These are phyloP conservation scores for Lepidium didymum DNA, from an alignment of 345 rosid genomes.

Conservation along the genomic window DNA sequence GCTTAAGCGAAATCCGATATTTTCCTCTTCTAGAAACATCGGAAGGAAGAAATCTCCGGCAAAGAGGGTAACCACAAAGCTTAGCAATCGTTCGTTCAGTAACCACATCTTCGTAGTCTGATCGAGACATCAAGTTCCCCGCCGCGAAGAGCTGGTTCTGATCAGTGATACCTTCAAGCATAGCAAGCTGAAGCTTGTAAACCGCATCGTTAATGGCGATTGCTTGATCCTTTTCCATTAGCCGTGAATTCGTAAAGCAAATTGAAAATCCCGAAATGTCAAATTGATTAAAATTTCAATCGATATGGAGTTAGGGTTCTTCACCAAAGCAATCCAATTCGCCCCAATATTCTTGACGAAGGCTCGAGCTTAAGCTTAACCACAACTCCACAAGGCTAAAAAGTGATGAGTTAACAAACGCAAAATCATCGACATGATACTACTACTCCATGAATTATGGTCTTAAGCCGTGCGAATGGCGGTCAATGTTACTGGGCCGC, in stretches of 20 bases:
- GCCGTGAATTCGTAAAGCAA: neutral
- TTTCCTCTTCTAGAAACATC: constrained; percentile 50
- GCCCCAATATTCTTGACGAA: neutral
- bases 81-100: constrained; percentile 53
- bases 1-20: constrained; percentile 59
- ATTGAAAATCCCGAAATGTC: neutral
- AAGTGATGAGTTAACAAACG: no score
- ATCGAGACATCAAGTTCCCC: constrained; percentile 48
- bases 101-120: constrained; percentile 70
- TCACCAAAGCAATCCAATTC: neutral
- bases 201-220: constrained; percentile 46
- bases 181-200: constrained; percentile 49
- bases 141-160: constrained; percentile 60
- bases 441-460: neutral
- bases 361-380: neutral
- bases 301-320: constrained; percentile 5
- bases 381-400: no score
- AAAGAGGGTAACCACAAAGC: constrained; percentile 74
- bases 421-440: no score
- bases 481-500: neutral
- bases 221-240: constrained; percentile 32
- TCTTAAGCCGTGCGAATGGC: neutral
- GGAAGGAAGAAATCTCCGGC: constrained; percentile 37
- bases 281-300: neutral
- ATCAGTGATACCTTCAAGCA: constrained; percentile 51